Evolutionary conservation across 768 basidiomycete genomes (phyloP).

Genomic region (Leccinum disarticulatum): DNA sequence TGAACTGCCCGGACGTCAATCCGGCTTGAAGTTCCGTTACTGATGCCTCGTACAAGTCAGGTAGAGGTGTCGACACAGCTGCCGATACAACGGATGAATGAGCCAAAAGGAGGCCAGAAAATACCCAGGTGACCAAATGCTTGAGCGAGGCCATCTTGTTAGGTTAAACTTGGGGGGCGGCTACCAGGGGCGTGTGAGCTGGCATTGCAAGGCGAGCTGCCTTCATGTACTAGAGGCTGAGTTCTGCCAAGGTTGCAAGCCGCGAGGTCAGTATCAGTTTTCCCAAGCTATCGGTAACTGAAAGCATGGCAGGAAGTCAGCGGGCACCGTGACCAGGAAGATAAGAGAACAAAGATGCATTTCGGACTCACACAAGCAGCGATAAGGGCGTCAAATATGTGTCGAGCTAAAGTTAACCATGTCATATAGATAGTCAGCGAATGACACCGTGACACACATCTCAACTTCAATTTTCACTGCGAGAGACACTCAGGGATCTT

Average conservation of each 20-base stretch:
- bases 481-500: not conserved
- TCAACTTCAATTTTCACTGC: not conserved
- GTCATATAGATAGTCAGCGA: not conserved
- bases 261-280: not conserved
- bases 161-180: not conserved
- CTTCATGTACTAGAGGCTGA: slow-evolving; percentile 8
- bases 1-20: slow-evolving; percentile 36
- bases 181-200: not conserved
- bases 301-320: slow-evolving; percentile 12
- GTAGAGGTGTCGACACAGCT: slow-evolving; percentile 22
- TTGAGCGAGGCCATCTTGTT: slow-evolving; percentile 6
- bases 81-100: slow-evolving; percentile 13
- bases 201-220: not conserved
- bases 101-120: slow-evolving; percentile 2
- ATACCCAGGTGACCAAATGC: slow-evolving; percentile 10
- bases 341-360: not conserved
- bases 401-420: slow-evolving; percentile 4
- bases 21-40: slow-evolving; percentile 40
- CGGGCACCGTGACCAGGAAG: not conserved
- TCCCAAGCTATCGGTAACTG: slow-evolving; percentile 6
- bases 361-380: not conserved
- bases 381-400: slow-evolving; percentile 5
- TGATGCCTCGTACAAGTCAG: slow-evolving; percentile 43
- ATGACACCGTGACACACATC: not conserved
- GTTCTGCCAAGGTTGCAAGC: not conserved